Evolutionary conservation across 1,284 basidiomycete genomes (phyloP), one percentile per base, ranked within the genome.

Genomic region (Leccinum proliferum): DNA sequence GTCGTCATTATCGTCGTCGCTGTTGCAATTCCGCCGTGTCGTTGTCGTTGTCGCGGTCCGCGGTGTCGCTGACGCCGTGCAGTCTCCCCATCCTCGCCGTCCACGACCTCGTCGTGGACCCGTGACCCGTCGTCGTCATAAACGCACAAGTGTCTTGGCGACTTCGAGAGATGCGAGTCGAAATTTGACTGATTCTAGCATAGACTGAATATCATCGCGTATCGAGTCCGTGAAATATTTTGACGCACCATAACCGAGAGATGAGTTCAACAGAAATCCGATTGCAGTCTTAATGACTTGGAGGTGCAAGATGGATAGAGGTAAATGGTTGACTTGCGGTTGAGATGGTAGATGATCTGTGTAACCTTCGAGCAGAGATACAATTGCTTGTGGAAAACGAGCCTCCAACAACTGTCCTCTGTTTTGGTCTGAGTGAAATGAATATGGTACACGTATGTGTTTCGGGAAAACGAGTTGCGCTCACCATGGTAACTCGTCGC

Each of bases 191-290:
- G 89, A 81, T 68, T 92, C 92, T 94, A 68, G 46, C 18, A 52
- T 37, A 55, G 55, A 57, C 8, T 37, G 34, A 43, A 37, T 59
- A 60, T 65, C 37, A 62, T 53, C 18, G 55, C 48, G 29, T 25
- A 57, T 55, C 50, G 15, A 32, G 39, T 57, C 52, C 25, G 39
- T 43, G 55, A 57, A 55, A 37, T 32, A 39, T 46, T 25, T 43
- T 12, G 32, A 72, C 83, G 59, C 65, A 91, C 92, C 87, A 72
- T 87, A 93, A 60, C 86, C 87, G 61, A 94, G 79, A 66, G 88
- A 88, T 21, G 88, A 84, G 70, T 95, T 95, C 58, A 95, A 75
- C 34, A 95, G 78, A 7, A 90, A 88, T 4, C 93, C 93, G 61
- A 93, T 83, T 4, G 89, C 83, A 4, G 90, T 93, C 69, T 87